Conservation (phyloP, 495 filamentous ascomycete species). For the Penicillium cataractarum region DNA sequence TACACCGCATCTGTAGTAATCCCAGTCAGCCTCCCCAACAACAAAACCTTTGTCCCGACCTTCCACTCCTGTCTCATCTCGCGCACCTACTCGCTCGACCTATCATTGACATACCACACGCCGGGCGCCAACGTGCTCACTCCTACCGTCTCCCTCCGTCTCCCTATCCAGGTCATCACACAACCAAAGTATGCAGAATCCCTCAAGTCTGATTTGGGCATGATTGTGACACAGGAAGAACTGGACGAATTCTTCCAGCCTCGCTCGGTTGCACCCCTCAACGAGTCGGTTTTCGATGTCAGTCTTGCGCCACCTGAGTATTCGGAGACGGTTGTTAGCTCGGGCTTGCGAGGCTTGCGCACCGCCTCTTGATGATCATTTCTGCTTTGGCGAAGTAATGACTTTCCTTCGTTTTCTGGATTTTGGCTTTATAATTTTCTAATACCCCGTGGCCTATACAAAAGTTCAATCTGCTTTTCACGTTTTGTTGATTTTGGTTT, state of each 20-base stretch:
- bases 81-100: constrained; percentile 74
- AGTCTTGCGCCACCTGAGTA: constrained; percentile 26
- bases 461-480: not conserved
- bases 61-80: constrained; percentile 87
- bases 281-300: constrained; percentile 19
- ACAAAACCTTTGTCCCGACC: constrained; percentile 78
- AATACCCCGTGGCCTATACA: constrained; percentile 4
- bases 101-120: constrained; percentile 65
- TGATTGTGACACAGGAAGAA: constrained; percentile 39
- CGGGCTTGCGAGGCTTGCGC: not conserved
- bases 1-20: constrained; percentile 73
- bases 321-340: constrained; percentile 16
- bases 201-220: constrained; percentile 23
- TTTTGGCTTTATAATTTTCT: not conserved
- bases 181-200: constrained; percentile 20
- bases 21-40: constrained; percentile 72
- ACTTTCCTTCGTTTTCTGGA: not conserved
- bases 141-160: constrained; percentile 61
- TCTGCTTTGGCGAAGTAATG: too few relatives aligned
- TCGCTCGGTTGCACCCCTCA: constrained; percentile 32
- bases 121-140: constrained; percentile 56
- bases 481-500: not conserved
- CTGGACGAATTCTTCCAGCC: constrained; percentile 47
- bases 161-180: constrained; percentile 77
- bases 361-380: not conserved